Evolutionary conservation across 73 alveolate species (phyloP).

Genomic region (Paramecium caudatum): DNA sequence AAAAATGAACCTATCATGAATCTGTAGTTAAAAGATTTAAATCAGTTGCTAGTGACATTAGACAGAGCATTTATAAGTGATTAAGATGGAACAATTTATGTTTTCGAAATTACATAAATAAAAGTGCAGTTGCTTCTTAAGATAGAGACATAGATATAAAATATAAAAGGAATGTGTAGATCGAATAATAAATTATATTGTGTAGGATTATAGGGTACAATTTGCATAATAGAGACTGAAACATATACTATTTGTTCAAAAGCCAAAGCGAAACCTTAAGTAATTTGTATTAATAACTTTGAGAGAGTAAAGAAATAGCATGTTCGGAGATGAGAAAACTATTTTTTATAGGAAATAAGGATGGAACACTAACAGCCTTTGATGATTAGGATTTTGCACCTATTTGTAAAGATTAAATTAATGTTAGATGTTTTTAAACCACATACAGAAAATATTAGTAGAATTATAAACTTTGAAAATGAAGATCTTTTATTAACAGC

Average conservation of each 20-base stretch:
- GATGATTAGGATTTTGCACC: not conserved
- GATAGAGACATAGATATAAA: not conserved
- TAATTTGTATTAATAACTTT: not conserved
- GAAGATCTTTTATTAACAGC: not conserved
- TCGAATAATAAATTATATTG: not conserved
- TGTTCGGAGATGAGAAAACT: not conserved
- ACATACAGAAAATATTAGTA: not conserved
- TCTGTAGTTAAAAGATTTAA: not conserved
- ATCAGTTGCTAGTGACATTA: not conserved
- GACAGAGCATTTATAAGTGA: not conserved
- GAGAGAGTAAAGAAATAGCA: constrained; percentile 50
- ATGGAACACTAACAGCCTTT: constrained; percentile 24
- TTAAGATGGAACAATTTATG: not conserved
- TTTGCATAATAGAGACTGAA: not conserved
- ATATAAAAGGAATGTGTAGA: not conserved
- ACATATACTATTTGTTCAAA: not conserved
- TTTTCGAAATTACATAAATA: not conserved
- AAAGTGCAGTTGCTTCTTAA: not conserved
- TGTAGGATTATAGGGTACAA: not conserved
- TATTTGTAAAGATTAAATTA: not conserved
- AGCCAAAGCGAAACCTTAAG: not conserved
- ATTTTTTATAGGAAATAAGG: constrained; percentile 32
- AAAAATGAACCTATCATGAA: not conserved
- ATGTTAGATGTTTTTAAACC: constrained; percentile 26
- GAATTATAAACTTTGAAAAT: not conserved